phyloP scores from a whole-genome alignment of 2,329 filamentous ascomycete species.

The Xylariaceae sp. region DNA sequence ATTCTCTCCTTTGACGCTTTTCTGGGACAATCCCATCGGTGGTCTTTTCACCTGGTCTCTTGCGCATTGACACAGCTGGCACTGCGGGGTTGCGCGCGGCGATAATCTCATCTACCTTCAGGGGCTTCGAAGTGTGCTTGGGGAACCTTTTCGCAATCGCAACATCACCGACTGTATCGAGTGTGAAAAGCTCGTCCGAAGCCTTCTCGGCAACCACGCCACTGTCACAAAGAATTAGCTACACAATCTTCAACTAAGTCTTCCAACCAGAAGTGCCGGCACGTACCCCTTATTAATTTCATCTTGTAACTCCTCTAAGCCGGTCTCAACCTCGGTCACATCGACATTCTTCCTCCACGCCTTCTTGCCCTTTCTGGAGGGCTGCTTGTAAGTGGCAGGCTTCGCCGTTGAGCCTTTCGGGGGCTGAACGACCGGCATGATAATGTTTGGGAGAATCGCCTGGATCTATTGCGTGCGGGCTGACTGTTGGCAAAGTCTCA shows the following conservation, averaged over 20 bases:
- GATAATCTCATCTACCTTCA: conserved; percentile 91
- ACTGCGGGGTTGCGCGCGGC: conserved; percentile 71
- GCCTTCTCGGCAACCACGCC: conserved; percentile 81
- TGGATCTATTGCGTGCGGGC: too few species aligned
- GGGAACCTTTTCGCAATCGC: conserved; percentile 60
- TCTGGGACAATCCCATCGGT: conserved; percentile 67
- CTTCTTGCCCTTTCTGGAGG: conserved; percentile 95
- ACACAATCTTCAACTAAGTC: background rate
- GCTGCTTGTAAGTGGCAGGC: conserved; percentile 78
- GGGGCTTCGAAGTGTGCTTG: conserved; percentile 66
- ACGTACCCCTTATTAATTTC: conserved; percentile 84
- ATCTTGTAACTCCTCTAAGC: conserved; percentile 78
- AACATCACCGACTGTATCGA: conserved; percentile 72
- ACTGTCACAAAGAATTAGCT: conserved; percentile 42
- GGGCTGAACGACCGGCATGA: conserved; percentile 51
- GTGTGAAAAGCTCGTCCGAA: conserved; percentile 77
- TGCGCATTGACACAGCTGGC: conserved; percentile 72
- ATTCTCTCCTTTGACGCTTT: conserved; percentile 74
- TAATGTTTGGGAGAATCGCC: conserved; percentile 5
- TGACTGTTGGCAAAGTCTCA: too few species aligned
- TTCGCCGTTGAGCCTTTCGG: conserved; percentile 50
- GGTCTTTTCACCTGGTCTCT: conserved; percentile 66
- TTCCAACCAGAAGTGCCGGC: background rate
- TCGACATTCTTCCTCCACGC: conserved; percentile 99
- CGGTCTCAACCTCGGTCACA: conserved; percentile 77